Evolutionary conservation across 2,329 filamentous ascomycete genomes (phyloP).

Genomic region (Sporothrix inflata): DNA sequence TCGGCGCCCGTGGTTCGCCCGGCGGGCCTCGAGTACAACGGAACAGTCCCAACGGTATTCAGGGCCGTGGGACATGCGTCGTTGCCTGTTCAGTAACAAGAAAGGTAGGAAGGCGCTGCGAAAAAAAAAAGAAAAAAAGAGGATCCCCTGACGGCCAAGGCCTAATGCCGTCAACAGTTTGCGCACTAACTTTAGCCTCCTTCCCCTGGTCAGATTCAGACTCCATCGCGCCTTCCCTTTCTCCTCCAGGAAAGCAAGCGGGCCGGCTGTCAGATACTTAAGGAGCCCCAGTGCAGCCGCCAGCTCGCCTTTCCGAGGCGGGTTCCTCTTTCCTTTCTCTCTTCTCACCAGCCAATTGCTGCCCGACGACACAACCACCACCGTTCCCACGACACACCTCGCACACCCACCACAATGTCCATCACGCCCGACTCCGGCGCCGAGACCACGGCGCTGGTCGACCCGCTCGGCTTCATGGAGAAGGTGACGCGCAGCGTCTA

Average conservation of each 20-base stretch:
- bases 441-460: constrained; percentile 26
- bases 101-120: no score
- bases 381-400: not conserved
- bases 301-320: not conserved
- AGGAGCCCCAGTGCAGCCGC: no score
- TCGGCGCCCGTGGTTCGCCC: not conserved
- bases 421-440: constrained; percentile 3
- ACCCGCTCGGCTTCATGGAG: constrained; percentile 44
- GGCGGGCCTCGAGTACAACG: not conserved
- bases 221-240: not conserved
- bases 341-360: not conserved
- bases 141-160: not conserved
- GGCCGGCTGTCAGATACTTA: not conserved
- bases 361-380: not conserved
- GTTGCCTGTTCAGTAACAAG: no score
- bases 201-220: not conserved
- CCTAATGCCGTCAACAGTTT: not conserved
- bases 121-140: no score
- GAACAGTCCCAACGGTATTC: not conserved
- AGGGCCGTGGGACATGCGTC: no score
- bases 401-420: not conserved
- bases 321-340: not conserved
- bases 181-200: constrained; percentile 3
- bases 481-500: constrained; percentile 45
- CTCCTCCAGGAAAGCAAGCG: not conserved